Conservation (phyloP, 345 rosid species). For the Populus simonii region DNA sequence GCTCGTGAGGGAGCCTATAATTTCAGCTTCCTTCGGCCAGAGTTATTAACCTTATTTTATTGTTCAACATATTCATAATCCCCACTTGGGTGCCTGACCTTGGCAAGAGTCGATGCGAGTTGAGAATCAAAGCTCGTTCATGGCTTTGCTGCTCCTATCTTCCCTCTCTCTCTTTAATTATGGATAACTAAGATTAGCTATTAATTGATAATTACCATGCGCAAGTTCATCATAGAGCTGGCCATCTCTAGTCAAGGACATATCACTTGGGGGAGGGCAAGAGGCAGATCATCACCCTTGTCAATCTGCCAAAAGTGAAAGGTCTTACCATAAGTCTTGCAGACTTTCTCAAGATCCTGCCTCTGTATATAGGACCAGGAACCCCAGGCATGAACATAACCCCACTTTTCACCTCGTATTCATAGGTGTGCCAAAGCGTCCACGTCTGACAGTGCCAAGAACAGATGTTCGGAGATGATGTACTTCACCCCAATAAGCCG, state of each 20-base stretch:
- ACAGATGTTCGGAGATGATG: constrained; percentile 62
- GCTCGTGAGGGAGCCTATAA: too few species aligned
- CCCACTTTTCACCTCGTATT: constrained; percentile 84
- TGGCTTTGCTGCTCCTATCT: too few species aligned
- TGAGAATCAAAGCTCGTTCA: too few species aligned
- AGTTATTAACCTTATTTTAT: too few species aligned
- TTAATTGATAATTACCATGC: constrained; percentile 21
- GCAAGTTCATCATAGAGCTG: constrained; percentile 56
- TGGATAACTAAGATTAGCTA: too few species aligned
- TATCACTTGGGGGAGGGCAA: constrained; percentile 71
- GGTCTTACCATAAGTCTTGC: constrained; percentile 68
- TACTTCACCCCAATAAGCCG: constrained; percentile 75
- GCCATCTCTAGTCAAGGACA: constrained; percentile 64
- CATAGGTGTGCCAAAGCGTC: constrained; percentile 79
- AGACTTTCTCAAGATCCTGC: constrained; percentile 62
- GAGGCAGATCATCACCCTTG: constrained; percentile 60
- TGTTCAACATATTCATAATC: too few species aligned
- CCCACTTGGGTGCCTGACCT: too few species aligned
- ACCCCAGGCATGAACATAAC: constrained; percentile 65
- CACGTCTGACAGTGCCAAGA: constrained; percentile 55
- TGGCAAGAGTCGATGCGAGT: too few species aligned
- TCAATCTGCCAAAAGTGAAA: constrained; percentile 91
- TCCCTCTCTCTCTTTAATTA: too few species aligned
- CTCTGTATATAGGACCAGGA: constrained; percentile 54
- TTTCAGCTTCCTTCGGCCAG: too few species aligned